phyloP scores from a whole-genome alignment of 2,329 filamentous ascomycete species.

The Cryphonectria naterciae region DNA sequence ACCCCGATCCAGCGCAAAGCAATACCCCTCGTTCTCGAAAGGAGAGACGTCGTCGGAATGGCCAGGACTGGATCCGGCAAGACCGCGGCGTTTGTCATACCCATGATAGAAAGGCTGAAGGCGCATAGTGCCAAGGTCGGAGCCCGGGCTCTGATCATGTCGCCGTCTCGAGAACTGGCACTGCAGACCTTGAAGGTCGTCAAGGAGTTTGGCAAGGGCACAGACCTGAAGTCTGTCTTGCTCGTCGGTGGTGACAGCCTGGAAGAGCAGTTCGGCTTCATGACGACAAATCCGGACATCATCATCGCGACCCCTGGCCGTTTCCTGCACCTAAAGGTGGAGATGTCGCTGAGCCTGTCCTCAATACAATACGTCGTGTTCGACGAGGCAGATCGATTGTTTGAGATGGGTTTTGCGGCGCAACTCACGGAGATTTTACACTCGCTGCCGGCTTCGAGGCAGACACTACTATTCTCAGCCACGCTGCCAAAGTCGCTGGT shows the following conservation, averaged over 20 bases:
- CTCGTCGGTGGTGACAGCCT: conserved; percentile 94
- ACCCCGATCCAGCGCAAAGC: conserved; percentile 98
- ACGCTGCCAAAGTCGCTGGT: conserved; percentile 93
- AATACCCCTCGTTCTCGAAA: conserved; percentile 86
- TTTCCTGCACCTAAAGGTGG: conserved; percentile 94
- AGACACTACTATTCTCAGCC: conserved; percentile 93
- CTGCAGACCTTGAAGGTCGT: conserved; percentile 95
- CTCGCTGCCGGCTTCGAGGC: conserved; percentile 79
- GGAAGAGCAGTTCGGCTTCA: conserved; percentile 91
- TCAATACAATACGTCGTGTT: conserved; percentile 95
- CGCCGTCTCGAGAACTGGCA: conserved; percentile 90
- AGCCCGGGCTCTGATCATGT: conserved; percentile 83
- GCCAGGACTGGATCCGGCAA: conserved; percentile 98
- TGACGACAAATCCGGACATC: conserved; percentile 95
- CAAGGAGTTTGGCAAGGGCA: conserved; percentile 89
- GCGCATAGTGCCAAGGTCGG: conserved; percentile 86
- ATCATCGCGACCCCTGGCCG: conserved; percentile 96
- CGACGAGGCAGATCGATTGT: conserved; percentile 93
- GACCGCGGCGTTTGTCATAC: conserved; percentile 96
- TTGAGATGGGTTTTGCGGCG: conserved; percentile 97
- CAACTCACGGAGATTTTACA: conserved; percentile 93
- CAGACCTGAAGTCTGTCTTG: conserved; percentile 86
- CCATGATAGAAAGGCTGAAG: conserved; percentile 94
- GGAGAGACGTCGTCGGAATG: conserved; percentile 98
- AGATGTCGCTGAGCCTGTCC: conserved; percentile 90